Conservation (phyloP, 306 rosid genomes). For the Argentina anserina region DNA sequence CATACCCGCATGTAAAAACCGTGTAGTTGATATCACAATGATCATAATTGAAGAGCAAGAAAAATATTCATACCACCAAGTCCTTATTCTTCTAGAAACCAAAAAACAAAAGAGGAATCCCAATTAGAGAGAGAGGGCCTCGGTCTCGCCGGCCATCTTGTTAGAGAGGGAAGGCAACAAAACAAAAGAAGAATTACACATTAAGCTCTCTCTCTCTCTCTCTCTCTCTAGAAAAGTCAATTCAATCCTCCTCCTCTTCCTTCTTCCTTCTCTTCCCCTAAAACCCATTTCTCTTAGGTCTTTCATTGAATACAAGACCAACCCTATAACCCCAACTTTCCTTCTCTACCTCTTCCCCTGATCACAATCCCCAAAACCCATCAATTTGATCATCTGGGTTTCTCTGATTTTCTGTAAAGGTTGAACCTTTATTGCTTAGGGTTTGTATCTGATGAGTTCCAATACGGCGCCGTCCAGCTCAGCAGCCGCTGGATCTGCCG, state of each 20-base stretch:
- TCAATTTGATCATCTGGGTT: neutral
- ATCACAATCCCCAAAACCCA: constrained; percentile 4
- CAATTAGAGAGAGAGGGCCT: neutral
- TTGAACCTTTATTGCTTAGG: neutral
- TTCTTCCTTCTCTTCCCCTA: neutral
- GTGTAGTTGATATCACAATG: neutral
- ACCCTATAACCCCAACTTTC: neutral
- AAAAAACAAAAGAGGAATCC: neutral
- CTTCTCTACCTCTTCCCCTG: neutral
- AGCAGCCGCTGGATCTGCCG: constrained; percentile 74
- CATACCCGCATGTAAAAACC: too few species aligned
- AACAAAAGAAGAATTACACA: neutral
- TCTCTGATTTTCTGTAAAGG: neutral
- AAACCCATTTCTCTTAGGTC: neutral
- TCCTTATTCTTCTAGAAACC: constrained; percentile 4
- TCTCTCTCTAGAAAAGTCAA: constrained; percentile 22
- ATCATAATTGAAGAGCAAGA: neutral
- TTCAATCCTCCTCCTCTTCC: neutral
- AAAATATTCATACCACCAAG: neutral
- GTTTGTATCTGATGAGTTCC: constrained; percentile 35
- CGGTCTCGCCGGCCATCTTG: constrained; percentile 26
- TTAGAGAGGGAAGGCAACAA: constrained; percentile 21
- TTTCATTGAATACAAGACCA: neutral
- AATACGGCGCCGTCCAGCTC: constrained; percentile 71
- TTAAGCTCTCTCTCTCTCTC: constrained; percentile 8